Percentiles rank a stretch among this genome's conserved stretches.
Evolutionary conservation across 441 rosid species (phyloP).

Genomic region (Erodium chrysanthum): DNA sequence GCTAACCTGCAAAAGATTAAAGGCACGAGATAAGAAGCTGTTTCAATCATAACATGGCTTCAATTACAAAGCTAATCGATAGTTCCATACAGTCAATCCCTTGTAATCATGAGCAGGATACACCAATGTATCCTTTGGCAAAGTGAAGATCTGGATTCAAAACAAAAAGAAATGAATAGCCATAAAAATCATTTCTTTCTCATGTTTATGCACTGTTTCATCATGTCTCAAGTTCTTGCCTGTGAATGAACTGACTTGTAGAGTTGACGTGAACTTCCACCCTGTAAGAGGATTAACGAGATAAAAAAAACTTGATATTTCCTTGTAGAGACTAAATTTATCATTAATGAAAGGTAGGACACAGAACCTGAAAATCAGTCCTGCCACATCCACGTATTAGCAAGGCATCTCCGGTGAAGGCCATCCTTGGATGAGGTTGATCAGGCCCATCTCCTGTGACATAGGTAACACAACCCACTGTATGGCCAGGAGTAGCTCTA

Average conservation of each 20-base stretch:
- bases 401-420: conserved; percentile 81
- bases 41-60: background rate
- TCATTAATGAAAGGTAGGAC: background rate
- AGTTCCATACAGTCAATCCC: conserved; percentile 54
- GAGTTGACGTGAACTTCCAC: conserved; percentile 72
- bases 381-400: conserved; percentile 93
- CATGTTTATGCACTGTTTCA: too few species aligned
- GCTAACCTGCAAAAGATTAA: conserved; percentile 43
- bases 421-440: conserved; percentile 92
- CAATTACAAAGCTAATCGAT: conserved; percentile 8
- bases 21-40: conserved; percentile 12
- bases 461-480: conserved; percentile 82
- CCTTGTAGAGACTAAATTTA: background rate
- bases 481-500: conserved; percentile 92
- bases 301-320: background rate
- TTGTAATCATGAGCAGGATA: conserved; percentile 91
- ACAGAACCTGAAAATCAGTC: conserved; percentile 82
- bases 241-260: conserved; percentile 87
- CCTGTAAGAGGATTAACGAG: conserved; percentile 32
- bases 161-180: conserved; percentile 1
- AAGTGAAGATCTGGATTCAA: conserved; percentile 53
- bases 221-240: conserved; percentile 33
- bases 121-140: conserved; percentile 73
- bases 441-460: conserved; percentile 64
- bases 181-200: background rate